Conservation (phyloP, 345 rosid species). For the Brassica incana region DNA sequence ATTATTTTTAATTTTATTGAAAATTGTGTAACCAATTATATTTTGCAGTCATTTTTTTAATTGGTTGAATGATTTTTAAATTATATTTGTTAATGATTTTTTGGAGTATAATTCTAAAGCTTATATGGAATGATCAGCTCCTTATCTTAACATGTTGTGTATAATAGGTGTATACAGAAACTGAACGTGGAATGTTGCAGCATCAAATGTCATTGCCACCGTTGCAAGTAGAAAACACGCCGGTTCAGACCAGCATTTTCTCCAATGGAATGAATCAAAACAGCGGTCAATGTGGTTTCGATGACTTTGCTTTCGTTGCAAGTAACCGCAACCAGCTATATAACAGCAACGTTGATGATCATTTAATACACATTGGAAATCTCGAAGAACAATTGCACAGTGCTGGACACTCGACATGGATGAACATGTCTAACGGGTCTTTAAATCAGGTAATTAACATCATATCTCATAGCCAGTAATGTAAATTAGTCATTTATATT, state of each 20-base stretch:
- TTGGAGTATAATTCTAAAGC: background rate
- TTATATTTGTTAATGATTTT: too few relatives aligned
- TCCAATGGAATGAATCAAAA: constrained; percentile 33
- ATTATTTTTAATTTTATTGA: too few relatives aligned
- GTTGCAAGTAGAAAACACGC: constrained; percentile 56
- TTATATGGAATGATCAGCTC: background rate
- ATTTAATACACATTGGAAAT: constrained; percentile 47
- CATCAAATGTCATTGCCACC: constrained; percentile 63
- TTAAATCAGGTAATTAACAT: constrained; percentile 48
- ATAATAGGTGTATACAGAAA: constrained; percentile 57
- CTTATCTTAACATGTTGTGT: background rate
- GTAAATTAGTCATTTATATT: background rate
- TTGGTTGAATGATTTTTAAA: too few relatives aligned
- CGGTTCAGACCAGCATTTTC: constrained; percentile 34
- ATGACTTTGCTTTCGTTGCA: constrained; percentile 58
- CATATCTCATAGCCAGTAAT: background rate
- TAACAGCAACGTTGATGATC: constrained; percentile 28
- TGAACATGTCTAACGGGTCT: constrained; percentile 62
- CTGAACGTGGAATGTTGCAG: constrained; percentile 75
- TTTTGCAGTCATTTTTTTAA: too few relatives aligned
- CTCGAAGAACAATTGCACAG: constrained; percentile 44
- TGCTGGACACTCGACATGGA: constrained; percentile 67
- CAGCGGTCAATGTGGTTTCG: constrained; percentile 38
- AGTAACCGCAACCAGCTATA: constrained; percentile 36
- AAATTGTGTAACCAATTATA: too few relatives aligned